Percentiles rank a stretch among this genome's conserved stretches.
phyloP scores from a whole-genome alignment of 2,329 filamentous ascomycete genomes.

The Aspergillus jensenii region DNA sequence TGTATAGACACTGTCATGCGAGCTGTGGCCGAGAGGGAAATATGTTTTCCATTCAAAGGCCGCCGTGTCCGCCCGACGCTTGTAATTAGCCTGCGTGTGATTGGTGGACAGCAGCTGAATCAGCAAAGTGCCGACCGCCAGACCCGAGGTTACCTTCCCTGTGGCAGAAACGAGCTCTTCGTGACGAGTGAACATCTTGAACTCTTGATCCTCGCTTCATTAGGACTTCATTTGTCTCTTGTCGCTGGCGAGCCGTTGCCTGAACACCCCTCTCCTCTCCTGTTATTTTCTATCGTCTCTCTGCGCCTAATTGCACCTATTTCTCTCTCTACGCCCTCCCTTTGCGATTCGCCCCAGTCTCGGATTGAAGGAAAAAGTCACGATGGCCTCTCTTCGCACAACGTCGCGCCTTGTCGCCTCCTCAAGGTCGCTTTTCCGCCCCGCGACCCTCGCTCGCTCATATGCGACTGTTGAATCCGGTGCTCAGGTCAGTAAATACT shows the following conservation, averaged over 20 bases:
- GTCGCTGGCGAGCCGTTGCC: conserved; percentile 21
- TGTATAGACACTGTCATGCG: neutral
- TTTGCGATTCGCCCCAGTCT: conserved; percentile 5
- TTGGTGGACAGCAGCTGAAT: conserved; percentile 31
- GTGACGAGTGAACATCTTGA: conserved; percentile 16
- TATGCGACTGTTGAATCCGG: conserved; percentile 49
- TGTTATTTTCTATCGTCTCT: conserved; percentile 1
- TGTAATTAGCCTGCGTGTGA: conserved; percentile 34
- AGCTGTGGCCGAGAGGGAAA: conserved; percentile 4
- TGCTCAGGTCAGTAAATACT: conserved; percentile 27
- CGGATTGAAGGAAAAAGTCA: conserved; percentile 18
- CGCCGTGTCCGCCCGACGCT: conserved; percentile 41
- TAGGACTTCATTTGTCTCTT: conserved; percentile 20
- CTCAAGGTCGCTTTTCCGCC: conserved; percentile 44
- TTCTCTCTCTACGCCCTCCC: neutral
- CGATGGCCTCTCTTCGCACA: conserved; percentile 51
- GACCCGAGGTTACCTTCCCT: conserved; percentile 36
- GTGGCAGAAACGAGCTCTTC: conserved; percentile 15
- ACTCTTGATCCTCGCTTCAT: conserved; percentile 22
- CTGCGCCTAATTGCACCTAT: conserved; percentile 3
- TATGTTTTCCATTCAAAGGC: conserved; percentile 11
- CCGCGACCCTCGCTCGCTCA: conserved; percentile 41
- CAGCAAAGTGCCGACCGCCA: conserved; percentile 31
- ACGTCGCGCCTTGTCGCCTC: conserved; percentile 47
- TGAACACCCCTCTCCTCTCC: conserved; percentile 13